Conservation (phyloP, 2,329 filamentous ascomycete genomes). For the Pseudogymnoascus sp. region DNA sequence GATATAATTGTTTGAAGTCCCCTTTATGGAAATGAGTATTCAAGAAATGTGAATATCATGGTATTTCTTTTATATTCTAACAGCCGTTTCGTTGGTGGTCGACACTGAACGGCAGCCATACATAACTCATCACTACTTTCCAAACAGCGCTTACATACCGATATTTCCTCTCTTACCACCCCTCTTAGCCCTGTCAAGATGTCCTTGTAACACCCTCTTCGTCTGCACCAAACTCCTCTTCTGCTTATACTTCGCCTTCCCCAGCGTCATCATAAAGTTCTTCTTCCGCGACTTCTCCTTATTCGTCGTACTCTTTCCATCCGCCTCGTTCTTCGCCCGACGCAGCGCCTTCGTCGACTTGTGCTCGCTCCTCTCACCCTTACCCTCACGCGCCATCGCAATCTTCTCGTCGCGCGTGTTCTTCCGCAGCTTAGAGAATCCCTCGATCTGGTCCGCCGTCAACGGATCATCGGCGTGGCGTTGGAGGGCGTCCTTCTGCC, state of each 20-base stretch:
- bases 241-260: constrained; percentile 91
- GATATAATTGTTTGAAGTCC: background rate
- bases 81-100: background rate
- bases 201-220: constrained; percentile 67
- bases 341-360: constrained; percentile 77
- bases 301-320: constrained; percentile 95
- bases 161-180: constrained; percentile 73
- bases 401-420: constrained; percentile 83
- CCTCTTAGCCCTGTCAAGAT: constrained; percentile 73
- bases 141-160: constrained; percentile 17
- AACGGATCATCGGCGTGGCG: constrained; percentile 80
- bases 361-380: constrained; percentile 69
- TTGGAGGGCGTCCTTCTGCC: constrained; percentile 33
- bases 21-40: background rate
- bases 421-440: constrained; percentile 73
- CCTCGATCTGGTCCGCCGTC: constrained; percentile 86
- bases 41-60: background rate
- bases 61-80: constrained; percentile 6
- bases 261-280: constrained; percentile 97
- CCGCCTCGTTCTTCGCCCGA: constrained; percentile 75
- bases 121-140: background rate
- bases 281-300: constrained; percentile 94
- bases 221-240: constrained; percentile 89
- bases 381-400: constrained; percentile 72
- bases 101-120: background rate